A percentile compares a stretch with the other conserved stretches of the same genome.
Evolutionary conservation across 228 moss, liverwort and hornwort genomes (phyloP).

Genomic region (Sphagnum fallax): DNA sequence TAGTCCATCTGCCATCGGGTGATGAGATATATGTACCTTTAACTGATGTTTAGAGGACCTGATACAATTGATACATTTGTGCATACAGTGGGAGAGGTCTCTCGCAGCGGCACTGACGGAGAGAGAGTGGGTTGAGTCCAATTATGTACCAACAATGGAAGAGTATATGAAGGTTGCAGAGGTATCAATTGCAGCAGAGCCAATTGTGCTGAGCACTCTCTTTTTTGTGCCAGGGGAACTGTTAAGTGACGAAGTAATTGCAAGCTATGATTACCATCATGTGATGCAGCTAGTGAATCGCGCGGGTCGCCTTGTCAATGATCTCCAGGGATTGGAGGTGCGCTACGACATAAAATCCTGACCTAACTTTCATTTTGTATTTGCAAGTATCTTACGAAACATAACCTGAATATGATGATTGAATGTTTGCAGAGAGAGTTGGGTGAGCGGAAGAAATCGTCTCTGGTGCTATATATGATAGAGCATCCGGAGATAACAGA

Average conservation of each 20-base stretch:
- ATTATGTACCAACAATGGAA: conserved; percentile 23
- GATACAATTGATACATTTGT: not conserved
- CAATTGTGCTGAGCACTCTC: conserved; percentile 28
- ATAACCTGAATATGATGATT: not conserved
- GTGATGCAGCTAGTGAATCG: conserved; percentile 39
- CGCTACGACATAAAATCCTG: not conserved
- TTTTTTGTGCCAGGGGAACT: conserved; percentile 39
- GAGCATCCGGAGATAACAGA: conserved; percentile 30
- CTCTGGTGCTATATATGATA: conserved; percentile 40
- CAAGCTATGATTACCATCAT: conserved; percentile 26
- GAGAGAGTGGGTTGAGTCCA: conserved; percentile 45
- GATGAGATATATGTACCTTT: no score
- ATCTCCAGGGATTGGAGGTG: conserved; percentile 54
- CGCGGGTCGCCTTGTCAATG: conserved; percentile 50
- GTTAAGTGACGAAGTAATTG: conserved; percentile 26
- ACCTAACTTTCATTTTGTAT: not conserved
- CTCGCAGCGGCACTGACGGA: conserved; percentile 41
- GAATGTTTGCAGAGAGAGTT: not conserved
- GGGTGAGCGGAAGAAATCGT: conserved; percentile 37
- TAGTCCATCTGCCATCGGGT: no score
- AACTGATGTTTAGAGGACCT: no score
- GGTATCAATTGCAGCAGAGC: conserved; percentile 23
- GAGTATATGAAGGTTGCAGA: conserved; percentile 41
- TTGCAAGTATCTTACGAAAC: no score
- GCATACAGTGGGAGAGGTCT: conserved; percentile 50